phyloP scores from a whole-genome alignment of 2,329 filamentous ascomycete genomes.

The Kalmusia sp. region DNA sequence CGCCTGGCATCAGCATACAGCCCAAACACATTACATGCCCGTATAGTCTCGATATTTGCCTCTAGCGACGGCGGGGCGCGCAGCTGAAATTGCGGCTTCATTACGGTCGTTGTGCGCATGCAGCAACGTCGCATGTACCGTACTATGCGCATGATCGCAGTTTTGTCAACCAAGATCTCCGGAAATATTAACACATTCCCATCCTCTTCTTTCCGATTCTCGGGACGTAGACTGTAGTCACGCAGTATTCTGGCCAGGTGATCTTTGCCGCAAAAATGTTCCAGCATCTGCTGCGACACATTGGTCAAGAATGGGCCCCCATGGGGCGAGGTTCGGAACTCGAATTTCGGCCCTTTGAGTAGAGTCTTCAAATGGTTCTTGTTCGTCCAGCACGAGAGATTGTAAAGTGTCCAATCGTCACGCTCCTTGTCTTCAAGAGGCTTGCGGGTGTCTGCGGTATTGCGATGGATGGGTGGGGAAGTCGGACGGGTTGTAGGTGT shows the following conservation, averaged over 20 bases:
- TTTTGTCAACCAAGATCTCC: not conserved
- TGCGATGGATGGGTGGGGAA: not conserved
- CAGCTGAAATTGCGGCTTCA: constrained; percentile 2
- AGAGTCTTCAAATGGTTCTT: not conserved
- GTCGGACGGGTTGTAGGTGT: not conserved
- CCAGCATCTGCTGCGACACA: not conserved
- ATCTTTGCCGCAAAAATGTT: not conserved
- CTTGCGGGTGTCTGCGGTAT: not conserved
- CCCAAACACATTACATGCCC: not conserved
- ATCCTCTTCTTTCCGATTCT: not conserved
- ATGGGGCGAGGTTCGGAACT: not conserved
- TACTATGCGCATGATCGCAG: not conserved
- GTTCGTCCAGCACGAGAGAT: not conserved
- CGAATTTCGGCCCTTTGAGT: not conserved
- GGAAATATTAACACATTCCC: not conserved
- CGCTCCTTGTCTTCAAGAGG: not conserved
- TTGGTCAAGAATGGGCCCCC: not conserved
- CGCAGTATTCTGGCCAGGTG: not conserved
- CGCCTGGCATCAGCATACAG: not conserved
- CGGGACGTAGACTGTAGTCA: not conserved
- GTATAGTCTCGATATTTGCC: constrained; percentile 3
- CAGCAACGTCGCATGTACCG: constrained; percentile 6
- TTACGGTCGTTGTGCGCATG: constrained; percentile 1
- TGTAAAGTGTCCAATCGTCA: not conserved
- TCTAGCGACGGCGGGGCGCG: not conserved